These are phyloP conservation scores for Heterobasidion occidentale DNA, from an alignment of 1,284 basidiomycete species.

Conservation along the genomic window DNA sequence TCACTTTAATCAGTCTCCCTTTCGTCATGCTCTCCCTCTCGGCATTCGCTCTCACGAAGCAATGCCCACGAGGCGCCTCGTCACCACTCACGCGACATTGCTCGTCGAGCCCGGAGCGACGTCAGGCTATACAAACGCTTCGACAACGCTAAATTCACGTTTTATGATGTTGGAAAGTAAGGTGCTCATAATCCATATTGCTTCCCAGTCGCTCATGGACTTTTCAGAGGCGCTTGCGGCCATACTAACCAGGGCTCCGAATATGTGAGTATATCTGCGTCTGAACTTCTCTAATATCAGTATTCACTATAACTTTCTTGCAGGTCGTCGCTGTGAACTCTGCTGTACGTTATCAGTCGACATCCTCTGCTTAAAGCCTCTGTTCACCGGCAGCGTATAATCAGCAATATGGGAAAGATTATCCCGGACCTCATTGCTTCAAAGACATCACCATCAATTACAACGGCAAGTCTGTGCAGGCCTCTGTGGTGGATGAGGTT, in stretches of 20 bases:
- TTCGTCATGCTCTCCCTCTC: not conserved
- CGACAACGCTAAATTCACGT: conserved; percentile 11
- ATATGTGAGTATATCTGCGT: not conserved
- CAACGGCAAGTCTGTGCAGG: conserved; percentile 10
- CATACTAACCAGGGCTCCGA: conserved; percentile 4
- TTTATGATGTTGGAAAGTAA: conserved; percentile 8
- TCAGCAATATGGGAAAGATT: conserved; percentile 11
- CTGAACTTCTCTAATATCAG: not conserved
- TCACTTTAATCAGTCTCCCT: not conserved
- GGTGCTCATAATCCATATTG: not conserved
- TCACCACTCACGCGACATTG: not conserved
- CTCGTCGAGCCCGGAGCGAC: not conserved
- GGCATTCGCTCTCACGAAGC: not conserved
- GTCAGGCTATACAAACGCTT: conserved; percentile 5
- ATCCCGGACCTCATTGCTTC: conserved; percentile 6
- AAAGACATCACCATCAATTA: conserved; percentile 9
- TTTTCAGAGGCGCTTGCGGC: conserved; percentile 7
- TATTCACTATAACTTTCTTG: not conserved
- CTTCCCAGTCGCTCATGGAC: not conserved
- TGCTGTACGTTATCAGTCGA: not conserved
- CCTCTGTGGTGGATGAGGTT: conserved; percentile 12
- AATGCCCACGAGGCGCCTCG: not conserved
- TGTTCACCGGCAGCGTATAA: no score
- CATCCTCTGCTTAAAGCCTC: no score
- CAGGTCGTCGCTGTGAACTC: conserved; percentile 12